These are phyloP conservation scores for Chalciporus piperatus DNA, from an alignment of 768 basidiomycete species.

Conservation along the genomic window DNA sequence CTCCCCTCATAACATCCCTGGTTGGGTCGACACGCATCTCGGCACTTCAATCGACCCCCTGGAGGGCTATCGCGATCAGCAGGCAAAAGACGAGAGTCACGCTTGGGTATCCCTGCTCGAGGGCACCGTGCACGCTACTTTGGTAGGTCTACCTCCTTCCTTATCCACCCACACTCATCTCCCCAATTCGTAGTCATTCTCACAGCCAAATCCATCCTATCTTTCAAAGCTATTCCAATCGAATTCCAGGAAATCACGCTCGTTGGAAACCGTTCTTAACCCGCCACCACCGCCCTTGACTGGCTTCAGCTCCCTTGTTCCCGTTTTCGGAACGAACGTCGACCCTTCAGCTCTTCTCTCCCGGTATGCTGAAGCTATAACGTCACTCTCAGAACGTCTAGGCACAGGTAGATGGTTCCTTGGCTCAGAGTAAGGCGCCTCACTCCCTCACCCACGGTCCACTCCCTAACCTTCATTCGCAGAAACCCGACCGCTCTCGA, in stretches of 20 bases:
- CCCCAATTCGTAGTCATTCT: slow-evolving; percentile 40
- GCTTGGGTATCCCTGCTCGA: slow-evolving; percentile 84
- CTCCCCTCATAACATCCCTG: slow-evolving; percentile 63
- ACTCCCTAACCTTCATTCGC: neutral
- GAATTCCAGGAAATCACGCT: slow-evolving; percentile 22
- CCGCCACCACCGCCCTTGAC: slow-evolving; percentile 71
- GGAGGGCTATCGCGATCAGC: slow-evolving; percentile 65
- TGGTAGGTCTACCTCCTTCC: slow-evolving; percentile 43
- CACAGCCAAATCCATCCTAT: slow-evolving; percentile 44
- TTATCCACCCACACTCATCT: slow-evolving; percentile 7
- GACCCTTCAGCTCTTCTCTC: slow-evolving; percentile 48
- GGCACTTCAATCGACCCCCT: slow-evolving; percentile 41
- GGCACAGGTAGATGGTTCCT: slow-evolving; percentile 82
- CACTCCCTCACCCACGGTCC: neutral
- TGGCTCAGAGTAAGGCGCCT: slow-evolving; percentile 55
- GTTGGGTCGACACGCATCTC: slow-evolving; percentile 65
- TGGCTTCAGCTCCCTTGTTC: slow-evolving; percentile 63
- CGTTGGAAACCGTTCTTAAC: slow-evolving; percentile 49
- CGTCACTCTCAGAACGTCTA: slow-evolving; percentile 70
- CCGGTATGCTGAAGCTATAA: slow-evolving; percentile 69
- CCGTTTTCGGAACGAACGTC: slow-evolving; percentile 57
- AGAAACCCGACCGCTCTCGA: slow-evolving; percentile 80
- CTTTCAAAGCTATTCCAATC: slow-evolving; percentile 43
- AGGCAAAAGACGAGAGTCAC: slow-evolving; percentile 66
- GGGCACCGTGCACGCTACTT: slow-evolving; percentile 69